Evolutionary conservation across 331 rosid genomes (phyloP), one percentile per base, ranked within the genome.

Genomic region (Malus hybrid): DNA sequence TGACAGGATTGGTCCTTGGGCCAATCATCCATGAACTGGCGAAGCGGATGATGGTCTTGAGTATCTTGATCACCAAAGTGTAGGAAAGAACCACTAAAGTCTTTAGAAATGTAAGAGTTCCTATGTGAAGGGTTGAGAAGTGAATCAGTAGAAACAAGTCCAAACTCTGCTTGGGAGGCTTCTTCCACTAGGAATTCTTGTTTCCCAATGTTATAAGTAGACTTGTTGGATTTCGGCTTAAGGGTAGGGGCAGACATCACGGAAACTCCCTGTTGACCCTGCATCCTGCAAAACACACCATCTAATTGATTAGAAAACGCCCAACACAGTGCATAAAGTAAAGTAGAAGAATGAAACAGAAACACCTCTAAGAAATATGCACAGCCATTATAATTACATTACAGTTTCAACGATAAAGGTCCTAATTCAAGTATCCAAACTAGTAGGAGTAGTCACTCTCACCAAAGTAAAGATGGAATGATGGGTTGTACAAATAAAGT

Each of bases 101-200:
- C 76, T 50, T 84, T 81, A 74, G 85, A 59, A 67, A 76, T 50
- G 80, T 73, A 83, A 62, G 84, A 55, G 74, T 71, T 75, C 74
- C 83, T 80, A 46, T 83, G 87, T 39, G 87, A 83, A 27, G 85
- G 85, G 76, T 84, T 84, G 57, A 81, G 79, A 65, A 84, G 85
- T 65, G 88, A 85, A 82, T 80, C 86, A 2, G 84, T 82, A 42
- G 82, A 70, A 78, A 82, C 88, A 66, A 77, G 76, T 65, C 88
- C 88, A 64, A 76, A 82, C 78, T 57, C 88, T 65, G 82, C 60
- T 4, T 10, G 81, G 9, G 86, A 36, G 10, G 76, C 65, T 80
- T 62, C 80, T 81, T 65, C 80, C 24, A 72, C 20, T 14, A 24
- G 48, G 52, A 69, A 22, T 61, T 74, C 79, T 62, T 29, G 76